phyloP scores from a whole-genome alignment of 345 rosid species.

The Sisymbrium irio region DNA sequence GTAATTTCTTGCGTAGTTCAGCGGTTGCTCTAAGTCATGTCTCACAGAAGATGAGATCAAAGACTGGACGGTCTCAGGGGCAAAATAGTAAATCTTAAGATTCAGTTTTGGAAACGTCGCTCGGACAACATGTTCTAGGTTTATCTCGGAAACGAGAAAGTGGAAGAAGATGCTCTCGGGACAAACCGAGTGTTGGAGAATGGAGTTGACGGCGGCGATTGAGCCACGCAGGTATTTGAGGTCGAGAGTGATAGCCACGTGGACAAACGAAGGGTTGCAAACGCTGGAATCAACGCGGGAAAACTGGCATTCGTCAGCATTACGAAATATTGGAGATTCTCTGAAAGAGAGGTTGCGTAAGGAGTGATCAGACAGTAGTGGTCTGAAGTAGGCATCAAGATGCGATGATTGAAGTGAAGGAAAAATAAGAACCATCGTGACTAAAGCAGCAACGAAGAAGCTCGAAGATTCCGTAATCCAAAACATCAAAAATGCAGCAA shows the following conservation, averaged over 20 bases:
- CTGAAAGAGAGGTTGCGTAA: slow-evolving; percentile 34
- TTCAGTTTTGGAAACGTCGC: slow-evolving; percentile 53
- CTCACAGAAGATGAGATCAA: slow-evolving; percentile 62
- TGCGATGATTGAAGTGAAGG: slow-evolving; percentile 44
- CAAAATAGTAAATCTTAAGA: slow-evolving; percentile 48
- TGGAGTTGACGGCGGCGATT: slow-evolving; percentile 64
- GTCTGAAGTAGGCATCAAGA: slow-evolving; percentile 9
- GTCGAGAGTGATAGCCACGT: slow-evolving; percentile 68
- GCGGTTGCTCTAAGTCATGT: slow-evolving; percentile 58
- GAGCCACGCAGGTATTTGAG: slow-evolving; percentile 61
- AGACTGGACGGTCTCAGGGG: slow-evolving; percentile 34
- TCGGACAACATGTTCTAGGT: not conserved
- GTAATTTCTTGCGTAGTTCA: slow-evolving; percentile 68
- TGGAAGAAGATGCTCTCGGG: slow-evolving; percentile 72
- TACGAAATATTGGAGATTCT: slow-evolving; percentile 41
- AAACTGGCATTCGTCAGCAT: slow-evolving; percentile 50
- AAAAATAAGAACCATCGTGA: slow-evolving; percentile 42
- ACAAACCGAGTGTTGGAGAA: slow-evolving; percentile 57
- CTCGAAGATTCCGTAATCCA: too few species aligned
- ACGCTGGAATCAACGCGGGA: slow-evolving; percentile 33
- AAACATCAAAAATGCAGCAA: too few species aligned
- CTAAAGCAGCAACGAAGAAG: slow-evolving; percentile 48
- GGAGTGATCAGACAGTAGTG: slow-evolving; percentile 10
- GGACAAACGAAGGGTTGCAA: slow-evolving; percentile 46
- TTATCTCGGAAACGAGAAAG: slow-evolving; percentile 42